phyloP scores from a whole-genome alignment of 495 filamentous ascomycete genomes.

The Achaetomiella virescens region DNA sequence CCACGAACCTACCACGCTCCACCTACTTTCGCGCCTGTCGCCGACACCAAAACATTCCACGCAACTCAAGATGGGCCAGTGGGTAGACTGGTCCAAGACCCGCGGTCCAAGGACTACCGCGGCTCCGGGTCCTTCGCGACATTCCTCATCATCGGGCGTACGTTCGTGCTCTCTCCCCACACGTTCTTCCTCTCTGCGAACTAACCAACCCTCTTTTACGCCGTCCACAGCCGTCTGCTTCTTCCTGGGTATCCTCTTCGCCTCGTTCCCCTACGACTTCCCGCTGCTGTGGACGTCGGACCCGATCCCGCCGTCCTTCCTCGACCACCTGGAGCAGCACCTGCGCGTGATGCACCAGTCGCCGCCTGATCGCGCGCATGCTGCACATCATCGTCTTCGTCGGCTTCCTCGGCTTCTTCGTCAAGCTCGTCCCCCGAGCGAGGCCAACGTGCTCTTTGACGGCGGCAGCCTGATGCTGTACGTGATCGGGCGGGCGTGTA shows the following conservation, averaged over 20 bases:
- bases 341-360: conserved; percentile 79
- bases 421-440: conserved; percentile 81
- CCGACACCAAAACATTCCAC: not conserved
- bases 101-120: conserved; percentile 42
- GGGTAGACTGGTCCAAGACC: conserved; percentile 47
- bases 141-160: conserved; percentile 93
- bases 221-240: conserved; percentile 69
- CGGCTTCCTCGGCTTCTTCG: conserved; percentile 83
- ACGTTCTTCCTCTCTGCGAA: not conserved
- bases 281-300: conserved; percentile 84
- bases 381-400: conserved; percentile 87
- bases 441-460: conserved; percentile 95
- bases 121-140: conserved; percentile 68
- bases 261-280: conserved; percentile 95
- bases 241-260: conserved; percentile 98
- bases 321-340: conserved; percentile 76
- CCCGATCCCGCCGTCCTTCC: conserved; percentile 57
- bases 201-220: conserved; percentile 5
- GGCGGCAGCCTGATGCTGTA: conserved; percentile 87
- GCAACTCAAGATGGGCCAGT: conserved; percentile 30
- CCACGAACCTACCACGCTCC: not conserved
- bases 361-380: conserved; percentile 85
- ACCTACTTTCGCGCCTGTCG: not conserved
- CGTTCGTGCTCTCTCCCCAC: conserved; percentile 29
- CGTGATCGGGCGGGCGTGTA: conserved; percentile 86